A percentile compares a stretch with the other conserved stretches of the same genome.
Conservation (phyloP, 345 rosid species). For the Eucalyptus pauciflora region DNA sequence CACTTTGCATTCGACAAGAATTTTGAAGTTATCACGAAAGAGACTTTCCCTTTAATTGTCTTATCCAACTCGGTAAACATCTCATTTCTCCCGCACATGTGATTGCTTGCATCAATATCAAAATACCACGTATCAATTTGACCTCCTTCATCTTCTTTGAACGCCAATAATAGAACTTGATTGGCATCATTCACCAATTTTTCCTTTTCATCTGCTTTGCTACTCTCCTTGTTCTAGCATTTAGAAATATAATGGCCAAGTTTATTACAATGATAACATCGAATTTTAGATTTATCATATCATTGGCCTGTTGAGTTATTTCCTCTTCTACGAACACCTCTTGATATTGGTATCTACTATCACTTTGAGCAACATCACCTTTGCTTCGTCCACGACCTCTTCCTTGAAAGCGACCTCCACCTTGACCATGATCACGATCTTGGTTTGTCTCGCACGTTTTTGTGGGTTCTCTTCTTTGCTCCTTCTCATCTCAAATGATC, state of each 20-base stretch:
- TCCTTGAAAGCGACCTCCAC: accelerated
- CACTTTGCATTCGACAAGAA: neutral
- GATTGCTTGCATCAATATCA: neutral
- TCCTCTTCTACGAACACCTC: too few relatives aligned
- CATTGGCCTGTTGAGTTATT: too few relatives aligned
- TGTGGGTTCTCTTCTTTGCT: neutral
- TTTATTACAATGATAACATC: neutral
- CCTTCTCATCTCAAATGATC: neutral
- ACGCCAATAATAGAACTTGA: neutral
- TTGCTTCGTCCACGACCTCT: too few relatives aligned
- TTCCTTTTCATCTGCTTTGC: neutral
- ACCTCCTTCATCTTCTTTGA: neutral
- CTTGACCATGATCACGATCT: neutral
- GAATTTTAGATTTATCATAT: too few relatives aligned
- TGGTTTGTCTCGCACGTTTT: accelerated
- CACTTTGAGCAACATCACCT: accelerated
- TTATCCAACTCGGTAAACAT: neutral
- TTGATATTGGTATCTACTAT: too few relatives aligned
- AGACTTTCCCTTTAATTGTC: neutral
- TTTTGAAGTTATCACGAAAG: neutral
- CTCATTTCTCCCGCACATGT: neutral
- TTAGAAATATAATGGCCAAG: neutral
- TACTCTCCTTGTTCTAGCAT: neutral
- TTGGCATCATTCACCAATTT: neutral
- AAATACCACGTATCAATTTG: neutral